Evolutionary conservation across 2,329 filamentous ascomycete species (phyloP).

Genomic region (Shiraia sp.): DNA sequence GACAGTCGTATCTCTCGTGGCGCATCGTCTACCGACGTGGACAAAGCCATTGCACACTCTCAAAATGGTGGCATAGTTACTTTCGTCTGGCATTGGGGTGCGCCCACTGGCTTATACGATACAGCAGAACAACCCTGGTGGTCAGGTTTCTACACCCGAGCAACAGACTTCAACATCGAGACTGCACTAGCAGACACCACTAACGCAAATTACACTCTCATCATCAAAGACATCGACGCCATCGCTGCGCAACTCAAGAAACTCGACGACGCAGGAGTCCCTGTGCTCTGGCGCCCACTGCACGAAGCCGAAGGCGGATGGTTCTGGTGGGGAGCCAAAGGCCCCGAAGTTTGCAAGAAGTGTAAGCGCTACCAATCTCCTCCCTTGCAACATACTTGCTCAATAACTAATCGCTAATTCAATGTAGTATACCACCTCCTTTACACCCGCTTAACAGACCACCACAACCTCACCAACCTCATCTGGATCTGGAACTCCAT

Average conservation of each 20-base stretch:
- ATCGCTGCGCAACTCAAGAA: slow-evolving; percentile 53
- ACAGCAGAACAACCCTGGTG: slow-evolving; percentile 53
- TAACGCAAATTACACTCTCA: slow-evolving; percentile 53
- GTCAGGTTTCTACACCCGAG: slow-evolving; percentile 55
- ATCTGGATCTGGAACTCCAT: slow-evolving; percentile 59
- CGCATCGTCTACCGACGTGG: slow-evolving; percentile 48
- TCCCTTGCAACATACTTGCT: neutral
- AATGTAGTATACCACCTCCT: slow-evolving; percentile 45
- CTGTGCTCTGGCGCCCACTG: slow-evolving; percentile 54
- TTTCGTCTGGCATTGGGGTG: slow-evolving; percentile 56
- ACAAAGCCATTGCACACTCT: slow-evolving; percentile 53
- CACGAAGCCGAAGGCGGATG: slow-evolving; percentile 57
- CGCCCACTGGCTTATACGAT: slow-evolving; percentile 53
- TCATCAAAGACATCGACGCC: slow-evolving; percentile 54
- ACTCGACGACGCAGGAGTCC: slow-evolving; percentile 50
- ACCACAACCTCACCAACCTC: slow-evolving; percentile 53
- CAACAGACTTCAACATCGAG: slow-evolving; percentile 54
- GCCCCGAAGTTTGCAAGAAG: slow-evolving; percentile 51
- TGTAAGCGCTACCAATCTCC: slow-evolving; percentile 2
- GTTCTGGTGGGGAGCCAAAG: slow-evolving; percentile 60
- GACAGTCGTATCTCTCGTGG: slow-evolving; percentile 51
- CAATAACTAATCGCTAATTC: neutral
- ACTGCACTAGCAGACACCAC: slow-evolving; percentile 48
- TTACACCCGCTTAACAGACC: slow-evolving; percentile 50
- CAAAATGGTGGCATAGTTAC: slow-evolving; percentile 53